Percentiles rank a stretch among this genome's conserved stretches.
Conservation (phyloP, 768 basidiomycete species). For the Kwoniella bestiolae region DNA sequence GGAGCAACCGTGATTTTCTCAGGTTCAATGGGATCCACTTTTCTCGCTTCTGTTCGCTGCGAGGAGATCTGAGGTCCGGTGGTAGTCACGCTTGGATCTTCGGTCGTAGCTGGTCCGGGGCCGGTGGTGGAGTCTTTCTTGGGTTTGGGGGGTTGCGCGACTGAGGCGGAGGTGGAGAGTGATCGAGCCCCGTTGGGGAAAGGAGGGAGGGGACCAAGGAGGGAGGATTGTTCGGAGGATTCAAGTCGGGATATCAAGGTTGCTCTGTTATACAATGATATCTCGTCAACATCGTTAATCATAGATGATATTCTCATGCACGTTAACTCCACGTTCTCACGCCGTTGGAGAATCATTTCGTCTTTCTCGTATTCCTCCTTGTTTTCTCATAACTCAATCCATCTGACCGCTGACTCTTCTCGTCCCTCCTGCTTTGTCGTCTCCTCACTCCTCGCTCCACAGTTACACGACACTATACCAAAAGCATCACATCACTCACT, state of each 20-base stretch:
- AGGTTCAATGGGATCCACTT: conserved; percentile 27
- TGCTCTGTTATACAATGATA: conserved; percentile 28
- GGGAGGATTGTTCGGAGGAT: conserved; percentile 46
- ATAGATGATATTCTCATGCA: too few relatives aligned
- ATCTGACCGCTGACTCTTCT: too few relatives aligned
- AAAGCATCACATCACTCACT: conserved; percentile 47
- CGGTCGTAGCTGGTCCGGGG: conserved; percentile 20
- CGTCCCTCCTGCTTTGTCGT: too few relatives aligned
- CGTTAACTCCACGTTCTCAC: too few relatives aligned
- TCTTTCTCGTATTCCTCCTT: background rate
- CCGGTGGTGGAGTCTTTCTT: background rate
- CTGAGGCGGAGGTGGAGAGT: conserved; percentile 22
- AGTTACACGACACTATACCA: too few relatives aligned
- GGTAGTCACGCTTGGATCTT: conserved; percentile 25
- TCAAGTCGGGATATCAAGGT: conserved; percentile 45
- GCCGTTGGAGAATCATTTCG: background rate
- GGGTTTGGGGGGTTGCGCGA: conserved; percentile 15
- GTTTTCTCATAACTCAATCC: background rate
- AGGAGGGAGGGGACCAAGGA: conserved; percentile 46
- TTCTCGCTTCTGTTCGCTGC: conserved; percentile 30
- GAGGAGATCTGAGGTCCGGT: conserved; percentile 39
- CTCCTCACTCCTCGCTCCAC: background rate
- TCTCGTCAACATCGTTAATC: background rate
- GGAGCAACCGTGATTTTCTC: conserved; percentile 47
- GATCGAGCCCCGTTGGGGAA: conserved; percentile 29